Conservation (phyloP, 176 grass and related monocot genomes). For the Bolboschoenus planiculmis region DNA sequence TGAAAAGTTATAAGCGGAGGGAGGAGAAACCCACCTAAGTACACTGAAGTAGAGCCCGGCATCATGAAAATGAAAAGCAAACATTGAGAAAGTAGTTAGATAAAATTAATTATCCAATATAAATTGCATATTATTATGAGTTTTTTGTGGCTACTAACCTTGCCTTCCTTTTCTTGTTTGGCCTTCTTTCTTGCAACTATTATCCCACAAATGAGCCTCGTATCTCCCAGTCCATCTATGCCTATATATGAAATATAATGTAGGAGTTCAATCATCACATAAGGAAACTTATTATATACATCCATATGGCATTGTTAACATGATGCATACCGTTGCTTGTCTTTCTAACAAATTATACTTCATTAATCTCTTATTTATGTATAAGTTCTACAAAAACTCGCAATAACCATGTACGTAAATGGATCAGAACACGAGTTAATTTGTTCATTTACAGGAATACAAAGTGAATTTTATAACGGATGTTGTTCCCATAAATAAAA, state of each 20-base stretch:
- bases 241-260: conserved; percentile 32
- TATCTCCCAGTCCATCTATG: conserved; percentile 99
- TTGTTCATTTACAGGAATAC: not conserved
- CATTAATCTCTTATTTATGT: not conserved
- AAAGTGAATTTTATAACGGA: not conserved
- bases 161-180: conserved; percentile 96
- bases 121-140: too few species aligned
- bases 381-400: not conserved
- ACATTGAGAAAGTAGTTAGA: not conserved
- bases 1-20: not conserved
- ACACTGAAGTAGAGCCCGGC: conserved; percentile 6
- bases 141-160: conserved; percentile 40
- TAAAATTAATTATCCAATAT: too few species aligned
- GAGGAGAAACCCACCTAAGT: conserved; percentile 2
- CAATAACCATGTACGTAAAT: not conserved
- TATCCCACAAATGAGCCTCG: conserved; percentile 98
- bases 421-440: not conserved
- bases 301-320: not conserved
- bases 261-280: not conserved
- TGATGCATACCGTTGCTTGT: not conserved
- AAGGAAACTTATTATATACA: not conserved
- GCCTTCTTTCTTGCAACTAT: conserved; percentile 90
- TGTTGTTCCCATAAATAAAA: not conserved
- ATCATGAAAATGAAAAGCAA: conserved; percentile 2
- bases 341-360: not conserved